phyloP scores from a whole-genome alignment of 1,284 basidiomycete species.

The Tylopilus sp. region DNA sequence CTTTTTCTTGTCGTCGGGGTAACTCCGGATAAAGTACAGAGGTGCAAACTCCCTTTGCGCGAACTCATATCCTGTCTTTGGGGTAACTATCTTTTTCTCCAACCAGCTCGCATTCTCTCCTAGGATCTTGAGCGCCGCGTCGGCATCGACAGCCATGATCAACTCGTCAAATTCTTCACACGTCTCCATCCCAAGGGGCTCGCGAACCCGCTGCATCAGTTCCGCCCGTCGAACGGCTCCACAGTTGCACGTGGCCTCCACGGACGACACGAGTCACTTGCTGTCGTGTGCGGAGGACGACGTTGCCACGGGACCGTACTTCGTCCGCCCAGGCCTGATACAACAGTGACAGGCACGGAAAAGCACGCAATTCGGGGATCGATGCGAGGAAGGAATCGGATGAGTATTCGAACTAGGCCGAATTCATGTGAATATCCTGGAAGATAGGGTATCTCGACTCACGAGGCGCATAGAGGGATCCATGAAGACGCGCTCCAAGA shows the following conservation, averaged over 20 bases:
- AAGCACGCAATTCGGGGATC: constrained; percentile 5
- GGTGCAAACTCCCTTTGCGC: neutral
- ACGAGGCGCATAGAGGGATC: constrained; percentile 8
- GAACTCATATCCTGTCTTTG: neutral
- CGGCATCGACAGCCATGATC: constrained; percentile 10
- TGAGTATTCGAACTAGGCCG: constrained; percentile 3
- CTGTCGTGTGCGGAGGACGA: constrained; percentile 3
- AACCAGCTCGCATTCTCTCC: neutral
- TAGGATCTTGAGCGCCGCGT: constrained; percentile 4
- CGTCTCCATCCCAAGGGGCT: neutral
- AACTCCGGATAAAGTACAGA: neutral
- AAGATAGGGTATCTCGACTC: neutral
- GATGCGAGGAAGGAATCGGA: constrained; percentile 15
- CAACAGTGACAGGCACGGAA: constrained; percentile 1
- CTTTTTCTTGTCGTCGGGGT: too few relatives aligned
- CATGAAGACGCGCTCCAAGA: constrained; percentile 1
- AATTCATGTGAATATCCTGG: neutral
- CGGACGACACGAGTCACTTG: constrained; percentile 6
- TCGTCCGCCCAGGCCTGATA: constrained; percentile 3
- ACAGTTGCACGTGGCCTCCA: neutral
- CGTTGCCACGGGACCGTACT: constrained; percentile 10
- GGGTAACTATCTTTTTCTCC: neutral
- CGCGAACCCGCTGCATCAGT: neutral
- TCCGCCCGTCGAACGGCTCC: constrained; percentile 6
- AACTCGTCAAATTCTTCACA: constrained; percentile 5